Conservation (phyloP, 345 rosid genomes). For the Aquilaria sinensis region DNA sequence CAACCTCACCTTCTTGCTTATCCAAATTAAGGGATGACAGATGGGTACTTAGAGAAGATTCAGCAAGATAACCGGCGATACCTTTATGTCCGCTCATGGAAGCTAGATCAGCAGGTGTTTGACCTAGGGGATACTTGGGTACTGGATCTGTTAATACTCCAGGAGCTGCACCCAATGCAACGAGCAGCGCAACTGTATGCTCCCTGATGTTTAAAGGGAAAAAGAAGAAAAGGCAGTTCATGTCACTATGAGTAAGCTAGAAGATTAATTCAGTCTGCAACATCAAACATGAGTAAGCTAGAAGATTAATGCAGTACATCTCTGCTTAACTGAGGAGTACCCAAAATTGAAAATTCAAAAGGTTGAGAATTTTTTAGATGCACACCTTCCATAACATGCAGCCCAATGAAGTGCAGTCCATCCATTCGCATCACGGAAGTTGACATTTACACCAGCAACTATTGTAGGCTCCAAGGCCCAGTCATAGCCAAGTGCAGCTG, state of each 20-base stretch:
- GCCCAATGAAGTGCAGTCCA: conserved; percentile 99
- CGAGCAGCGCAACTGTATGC: conserved; percentile 65
- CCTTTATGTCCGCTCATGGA: conserved; percentile 86
- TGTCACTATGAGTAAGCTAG: conserved; percentile 7
- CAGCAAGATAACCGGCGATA: conserved; percentile 92
- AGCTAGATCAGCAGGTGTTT: conserved; percentile 85
- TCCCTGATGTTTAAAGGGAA: conserved; percentile 41
- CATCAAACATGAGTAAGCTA: neutral
- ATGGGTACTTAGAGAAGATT: conserved; percentile 52
- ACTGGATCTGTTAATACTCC: conserved; percentile 81
- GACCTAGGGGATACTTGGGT: conserved; percentile 52
- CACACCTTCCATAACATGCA: conserved; percentile 87
- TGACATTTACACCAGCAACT: conserved; percentile 75
- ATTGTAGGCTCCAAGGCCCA: conserved; percentile 90
- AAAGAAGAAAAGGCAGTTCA: conserved; percentile 7
- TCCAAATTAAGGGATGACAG: conserved; percentile 52
- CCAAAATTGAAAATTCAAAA: conserved; percentile 1
- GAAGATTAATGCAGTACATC: neutral
- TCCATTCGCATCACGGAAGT: conserved; percentile 87
- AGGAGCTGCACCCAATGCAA: conserved; percentile 74
- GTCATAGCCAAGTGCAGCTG: conserved; percentile 93
- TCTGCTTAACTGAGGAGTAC: neutral
- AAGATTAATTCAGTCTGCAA: neutral
- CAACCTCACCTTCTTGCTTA: conserved; percentile 25
- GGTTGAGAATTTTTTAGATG: conserved; percentile 4